phyloP scores from a whole-genome alignment of 495 filamentous ascomycete genomes.

The Podospora pseudocomata region DNA sequence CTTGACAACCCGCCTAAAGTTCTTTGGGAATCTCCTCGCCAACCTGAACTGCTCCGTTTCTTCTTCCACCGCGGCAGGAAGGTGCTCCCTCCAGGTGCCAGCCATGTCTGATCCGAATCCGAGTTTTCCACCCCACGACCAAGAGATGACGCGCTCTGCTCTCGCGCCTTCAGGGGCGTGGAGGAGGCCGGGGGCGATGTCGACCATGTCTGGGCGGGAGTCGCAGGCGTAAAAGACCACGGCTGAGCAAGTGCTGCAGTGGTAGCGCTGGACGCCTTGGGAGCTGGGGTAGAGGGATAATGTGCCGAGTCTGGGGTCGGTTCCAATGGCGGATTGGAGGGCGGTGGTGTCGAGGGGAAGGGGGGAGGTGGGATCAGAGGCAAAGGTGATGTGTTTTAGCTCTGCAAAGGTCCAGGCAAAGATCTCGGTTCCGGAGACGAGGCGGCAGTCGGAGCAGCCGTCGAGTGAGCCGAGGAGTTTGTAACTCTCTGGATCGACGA shows the following conservation, averaged over 20 bases:
- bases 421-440: constrained; percentile 44
- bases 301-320: constrained; percentile 41
- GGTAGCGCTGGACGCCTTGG: constrained; percentile 45
- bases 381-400: constrained; percentile 27
- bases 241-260: constrained; percentile 53
- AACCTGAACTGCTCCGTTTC: constrained; percentile 27
- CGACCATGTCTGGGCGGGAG: constrained; percentile 43
- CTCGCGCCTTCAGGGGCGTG: constrained; percentile 46
- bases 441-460: constrained; percentile 51
- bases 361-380: not conserved
- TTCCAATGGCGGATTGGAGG: constrained; percentile 8
- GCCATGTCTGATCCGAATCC: constrained; percentile 23
- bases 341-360: no score
- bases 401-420: constrained; percentile 42
- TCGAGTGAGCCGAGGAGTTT: constrained; percentile 45
- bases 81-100: constrained; percentile 28
- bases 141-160: constrained; percentile 39
- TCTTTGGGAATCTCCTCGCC: constrained; percentile 26
- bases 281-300: constrained; percentile 46
- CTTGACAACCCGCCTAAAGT: constrained; percentile 19
- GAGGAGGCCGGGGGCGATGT: constrained; percentile 51
- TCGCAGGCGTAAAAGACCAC: constrained; percentile 47
- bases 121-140: constrained; percentile 21
- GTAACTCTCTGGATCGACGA: constrained; percentile 36
- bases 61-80: constrained; percentile 15